Percentiles rank a stretch among this genome's conserved stretches.
Evolutionary conservation across 2,329 filamentous ascomycete species (phyloP).

Genomic region (Fusarium sp.): DNA sequence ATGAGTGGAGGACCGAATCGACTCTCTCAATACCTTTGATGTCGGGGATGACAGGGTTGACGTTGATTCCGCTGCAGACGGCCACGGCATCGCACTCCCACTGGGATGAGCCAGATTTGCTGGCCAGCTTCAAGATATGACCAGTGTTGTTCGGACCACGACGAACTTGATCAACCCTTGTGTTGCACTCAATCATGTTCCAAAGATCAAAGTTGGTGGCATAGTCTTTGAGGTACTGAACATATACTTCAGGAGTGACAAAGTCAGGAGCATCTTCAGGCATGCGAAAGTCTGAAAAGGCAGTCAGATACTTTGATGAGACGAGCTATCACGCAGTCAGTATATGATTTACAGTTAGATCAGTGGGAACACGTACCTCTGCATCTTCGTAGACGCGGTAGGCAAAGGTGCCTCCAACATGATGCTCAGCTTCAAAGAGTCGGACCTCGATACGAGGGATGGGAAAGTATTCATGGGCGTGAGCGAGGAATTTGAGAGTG

Average conservation of each 20-base stretch:
- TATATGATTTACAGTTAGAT: neutral
- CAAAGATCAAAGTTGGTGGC: conserved; percentile 51
- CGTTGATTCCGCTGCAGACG: conserved; percentile 56
- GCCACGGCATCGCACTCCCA: conserved; percentile 57
- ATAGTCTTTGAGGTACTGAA: conserved; percentile 56
- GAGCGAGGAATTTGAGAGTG: conserved; percentile 53
- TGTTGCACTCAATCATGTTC: conserved; percentile 49
- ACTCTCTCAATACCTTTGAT: conserved; percentile 53
- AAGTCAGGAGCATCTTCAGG: conserved; percentile 56
- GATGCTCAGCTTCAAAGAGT: conserved; percentile 56
- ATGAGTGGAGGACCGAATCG: conserved; percentile 54
- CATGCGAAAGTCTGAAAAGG: conserved; percentile 60
- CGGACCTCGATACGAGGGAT: conserved; percentile 52
- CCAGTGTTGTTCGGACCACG: conserved; percentile 16
- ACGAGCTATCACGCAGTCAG: conserved; percentile 49
- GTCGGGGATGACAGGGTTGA: conserved; percentile 51
- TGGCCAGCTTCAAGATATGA: conserved; percentile 27
- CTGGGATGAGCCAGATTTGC: conserved; percentile 6
- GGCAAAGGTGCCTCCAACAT: conserved; percentile 58
- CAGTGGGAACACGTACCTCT: conserved; percentile 46
- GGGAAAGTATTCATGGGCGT: conserved; percentile 51
- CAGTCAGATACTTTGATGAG: conserved; percentile 59
- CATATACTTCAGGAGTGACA: conserved; percentile 52
- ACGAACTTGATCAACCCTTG: conserved; percentile 45
- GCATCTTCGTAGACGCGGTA: conserved; percentile 59